Conservation (phyloP, 768 basidiomycete genomes). For the Dentipellis fragilis region DNA sequence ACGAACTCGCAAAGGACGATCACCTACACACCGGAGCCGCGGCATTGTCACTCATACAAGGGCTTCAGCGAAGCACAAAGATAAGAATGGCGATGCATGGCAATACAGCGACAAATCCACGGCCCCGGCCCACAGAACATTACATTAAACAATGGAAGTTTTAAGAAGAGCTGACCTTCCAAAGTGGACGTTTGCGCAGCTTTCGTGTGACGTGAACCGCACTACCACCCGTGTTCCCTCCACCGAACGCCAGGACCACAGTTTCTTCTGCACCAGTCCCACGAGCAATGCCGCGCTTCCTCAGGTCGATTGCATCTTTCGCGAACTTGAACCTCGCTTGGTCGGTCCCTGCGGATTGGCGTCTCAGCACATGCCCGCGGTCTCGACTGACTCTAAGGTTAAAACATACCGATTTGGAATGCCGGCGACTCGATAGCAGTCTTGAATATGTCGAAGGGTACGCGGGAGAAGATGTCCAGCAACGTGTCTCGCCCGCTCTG, state of each 20-base stretch:
- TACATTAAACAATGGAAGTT: no score
- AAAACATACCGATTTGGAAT: conserved; percentile 65
- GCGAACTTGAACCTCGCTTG: conserved; percentile 88
- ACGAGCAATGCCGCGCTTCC: conserved; percentile 69
- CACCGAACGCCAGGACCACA: conserved; percentile 86
- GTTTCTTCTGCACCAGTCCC: conserved; percentile 73
- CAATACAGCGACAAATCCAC: not conserved
- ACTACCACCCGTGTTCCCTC: conserved; percentile 53
- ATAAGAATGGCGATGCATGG: not conserved
- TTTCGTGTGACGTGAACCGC: conserved; percentile 85
- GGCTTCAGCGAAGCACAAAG: no score
- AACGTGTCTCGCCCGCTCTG: conserved; percentile 57
- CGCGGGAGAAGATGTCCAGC: conserved; percentile 63
- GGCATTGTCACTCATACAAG: no score
- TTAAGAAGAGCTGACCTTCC: conserved; percentile 27
- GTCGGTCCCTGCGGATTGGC: conserved; percentile 46
- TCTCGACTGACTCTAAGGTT: not conserved
- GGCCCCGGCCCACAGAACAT: no score
- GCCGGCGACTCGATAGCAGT: conserved; percentile 67
- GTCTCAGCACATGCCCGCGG: not conserved
- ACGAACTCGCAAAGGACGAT: no score
- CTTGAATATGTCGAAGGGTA: conserved; percentile 87
- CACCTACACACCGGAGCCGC: no score
- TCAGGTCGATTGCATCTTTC: conserved; percentile 76
- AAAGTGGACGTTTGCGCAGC: conserved; percentile 37